phyloP scores from a whole-genome alignment of 345 rosid genomes.

The rapeseed (Brassica napus) region Da-Ae NC_063447.1:8711001-8711500 shows the following conservation, averaged over 20 bases:
- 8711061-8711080: slow-evolving; percentile 67
- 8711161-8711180: slow-evolving; percentile 42
- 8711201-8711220: slow-evolving; percentile 70
- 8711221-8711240: slow-evolving; percentile 78
- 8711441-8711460: slow-evolving; percentile 74
- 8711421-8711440: slow-evolving; percentile 3
- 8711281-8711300: slow-evolving; percentile 27
- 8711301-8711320: neutral
- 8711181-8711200: slow-evolving; percentile 84
- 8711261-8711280: slow-evolving; percentile 97
- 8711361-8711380: neutral
- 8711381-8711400: neutral
- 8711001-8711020: slow-evolving; percentile 94
- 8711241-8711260: slow-evolving; percentile 80
- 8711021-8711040: slow-evolving; percentile 65
- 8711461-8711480: slow-evolving; percentile 85
- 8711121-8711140: slow-evolving; percentile 66
- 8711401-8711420: neutral
- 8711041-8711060: slow-evolving; percentile 50
- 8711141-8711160: slow-evolving; percentile 61
- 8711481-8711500: slow-evolving; percentile 59
- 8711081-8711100: slow-evolving; percentile 83
- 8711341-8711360: neutral
- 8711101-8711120: slow-evolving; percentile 67
- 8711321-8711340: neutral